Conservation (phyloP, 2,329 filamentous ascomycete species). For the Clathrospora elynae region DNA sequence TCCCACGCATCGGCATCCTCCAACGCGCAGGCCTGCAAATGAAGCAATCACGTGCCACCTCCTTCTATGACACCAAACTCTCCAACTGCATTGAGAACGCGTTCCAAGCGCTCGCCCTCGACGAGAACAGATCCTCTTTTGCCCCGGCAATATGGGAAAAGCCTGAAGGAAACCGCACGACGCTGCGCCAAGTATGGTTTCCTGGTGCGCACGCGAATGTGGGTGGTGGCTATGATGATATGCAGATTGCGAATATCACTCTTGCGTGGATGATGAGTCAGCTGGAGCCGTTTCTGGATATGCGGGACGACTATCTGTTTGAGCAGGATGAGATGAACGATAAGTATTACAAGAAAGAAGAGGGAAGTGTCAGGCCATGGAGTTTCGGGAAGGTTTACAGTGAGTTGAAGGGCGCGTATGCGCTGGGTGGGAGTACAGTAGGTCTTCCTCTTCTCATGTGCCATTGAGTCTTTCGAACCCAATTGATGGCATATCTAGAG, state of each 20-base stretch:
- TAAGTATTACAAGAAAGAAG: conserved; percentile 50
- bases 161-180: conserved; percentile 51
- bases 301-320: conserved; percentile 54
- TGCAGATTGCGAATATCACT: conserved; percentile 57
- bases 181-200: conserved; percentile 61
- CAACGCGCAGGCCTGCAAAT: conserved; percentile 45
- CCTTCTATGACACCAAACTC: conserved; percentile 56
- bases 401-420: conserved; percentile 54
- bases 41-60: conserved; percentile 46
- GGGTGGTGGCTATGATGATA: conserved; percentile 55
- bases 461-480: not conserved
- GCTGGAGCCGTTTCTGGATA: conserved; percentile 54
- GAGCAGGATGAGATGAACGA: conserved; percentile 55
- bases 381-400: conserved; percentile 54
- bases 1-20: conserved; percentile 52
- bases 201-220: conserved; percentile 60
- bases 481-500: not conserved
- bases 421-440: conserved; percentile 52
- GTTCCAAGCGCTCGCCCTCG: conserved; percentile 61
- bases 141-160: conserved; percentile 60
- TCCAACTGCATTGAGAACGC: conserved; percentile 56
- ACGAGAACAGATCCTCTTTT: conserved; percentile 59
- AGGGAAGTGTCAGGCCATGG: conserved; percentile 54
- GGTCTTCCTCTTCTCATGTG: conserved; percentile 11
- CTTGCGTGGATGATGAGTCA: conserved; percentile 64